Percentiles rank a stretch among this genome's conserved stretches.
Evolutionary conservation across 148 eudicot genomes (phyloP).

Genomic region (Dysphania ambrosioides): DNA sequence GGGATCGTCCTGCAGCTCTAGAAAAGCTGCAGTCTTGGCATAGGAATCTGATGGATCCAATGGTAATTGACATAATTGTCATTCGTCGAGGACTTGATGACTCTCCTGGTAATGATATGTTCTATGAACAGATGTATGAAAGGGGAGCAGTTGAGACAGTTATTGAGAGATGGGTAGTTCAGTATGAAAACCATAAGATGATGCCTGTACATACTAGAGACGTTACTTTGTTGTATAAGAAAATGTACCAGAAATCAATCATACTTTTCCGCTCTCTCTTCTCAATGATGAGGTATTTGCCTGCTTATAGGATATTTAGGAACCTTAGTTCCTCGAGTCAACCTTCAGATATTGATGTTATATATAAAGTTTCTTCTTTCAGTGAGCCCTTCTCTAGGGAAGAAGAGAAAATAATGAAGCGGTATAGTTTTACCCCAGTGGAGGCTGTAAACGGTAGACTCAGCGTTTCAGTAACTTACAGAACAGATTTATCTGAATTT

Average conservation of each 20-base stretch:
- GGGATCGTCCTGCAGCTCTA: conserved; percentile 80
- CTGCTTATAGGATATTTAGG: conserved; percentile 66
- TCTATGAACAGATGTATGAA: conserved; percentile 32
- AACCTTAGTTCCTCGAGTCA: conserved; percentile 53
- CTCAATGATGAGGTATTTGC: conserved; percentile 86
- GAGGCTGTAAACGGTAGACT: conserved; percentile 82
- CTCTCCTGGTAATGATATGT: conserved; percentile 27
- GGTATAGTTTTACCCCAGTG: conserved; percentile 59
- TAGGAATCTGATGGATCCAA: conserved; percentile 85
- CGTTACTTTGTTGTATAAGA: conserved; percentile 58
- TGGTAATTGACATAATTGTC: conserved; percentile 79
- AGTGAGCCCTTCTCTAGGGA: conserved; percentile 70
- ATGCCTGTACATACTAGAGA: conserved; percentile 46
- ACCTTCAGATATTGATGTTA: conserved; percentile 60
- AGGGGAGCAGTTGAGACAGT: conserved; percentile 57
- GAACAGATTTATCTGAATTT: conserved; percentile 63
- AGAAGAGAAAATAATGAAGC: conserved; percentile 71
- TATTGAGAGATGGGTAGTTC: conserved; percentile 92
- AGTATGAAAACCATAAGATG: conserved; percentile 53
- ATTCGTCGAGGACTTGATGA: conserved; percentile 44
- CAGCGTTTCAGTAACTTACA: conserved; percentile 66
- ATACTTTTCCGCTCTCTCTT: conserved; percentile 74
- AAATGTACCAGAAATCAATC: conserved; percentile 82
- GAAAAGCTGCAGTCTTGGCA: conserved; percentile 80
- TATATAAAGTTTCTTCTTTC: conserved; percentile 75